Evolutionary conservation across 2,329 filamentous ascomycete species (phyloP), one percentile per base, ranked within the genome.

Genomic region (Penicillium sp.): DNA sequence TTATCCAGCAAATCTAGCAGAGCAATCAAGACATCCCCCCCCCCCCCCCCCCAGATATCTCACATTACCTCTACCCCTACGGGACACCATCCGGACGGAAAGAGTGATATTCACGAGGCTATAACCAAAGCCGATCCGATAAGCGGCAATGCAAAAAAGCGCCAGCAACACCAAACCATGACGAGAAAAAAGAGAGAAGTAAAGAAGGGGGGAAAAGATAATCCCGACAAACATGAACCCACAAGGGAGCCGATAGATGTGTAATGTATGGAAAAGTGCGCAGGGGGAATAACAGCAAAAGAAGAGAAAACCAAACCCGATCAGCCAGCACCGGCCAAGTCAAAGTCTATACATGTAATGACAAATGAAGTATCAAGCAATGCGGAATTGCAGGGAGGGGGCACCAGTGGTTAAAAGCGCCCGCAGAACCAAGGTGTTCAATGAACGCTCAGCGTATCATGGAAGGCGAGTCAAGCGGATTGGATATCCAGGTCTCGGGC

Each of bases 271-370:
- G 37, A 41, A 7, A 56, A 46, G 41, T 48, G 36, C 44, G 33
- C 20, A 46, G 10, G 44, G 52, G 56, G 51, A 61, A 59, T 61
- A 61, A 42, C 52, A 46, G 43, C 26, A 36, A 51, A 41, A 30
- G 34, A 39, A 48, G 18, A 50, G 15, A 32, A 23, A 44, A 20
- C 24, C 18, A 20, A 55, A 51, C 50, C 55, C 53, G 50, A 47
- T 46, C 43, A 54, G 50, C 54, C 41, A 34, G 55, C 43, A 48
- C 30, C 42, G 49, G 47, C 50, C 34, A 49, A 52, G 44, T 49
- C 37, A 46, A 60, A 59, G 58, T 63, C 59, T 62, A 63, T 63
- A 58, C 57, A 62, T 48, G 56, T 56, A 55, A 39, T 59, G 52
- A 56, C 46, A 43, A 58, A 51, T 61, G 56, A 58, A 61, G 59